These are phyloP conservation scores for Tephrocybe rancida DNA, from an alignment of 768 basidiomycete species.

Conservation along the genomic window DNA sequence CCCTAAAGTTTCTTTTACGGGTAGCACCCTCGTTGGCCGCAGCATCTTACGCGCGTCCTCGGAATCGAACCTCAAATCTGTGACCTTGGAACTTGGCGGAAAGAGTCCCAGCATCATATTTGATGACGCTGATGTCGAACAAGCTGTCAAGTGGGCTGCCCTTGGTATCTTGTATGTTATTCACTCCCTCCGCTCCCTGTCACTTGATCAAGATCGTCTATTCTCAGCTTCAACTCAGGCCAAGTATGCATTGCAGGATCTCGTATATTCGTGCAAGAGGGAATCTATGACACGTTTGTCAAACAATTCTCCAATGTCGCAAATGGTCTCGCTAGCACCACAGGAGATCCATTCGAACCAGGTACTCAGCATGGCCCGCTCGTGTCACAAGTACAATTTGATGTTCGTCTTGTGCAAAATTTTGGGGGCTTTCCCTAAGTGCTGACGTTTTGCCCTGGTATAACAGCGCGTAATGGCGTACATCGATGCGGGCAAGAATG, in stretches of 20 bases:
- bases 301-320: slow-evolving; percentile 51
- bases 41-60: slow-evolving; percentile 79
- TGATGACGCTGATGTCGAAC: slow-evolving; percentile 69
- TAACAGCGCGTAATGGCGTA: slow-evolving; percentile 66
- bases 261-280: slow-evolving; percentile 79
- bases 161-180: slow-evolving; percentile 65
- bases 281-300: slow-evolving; percentile 80
- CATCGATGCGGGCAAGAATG: slow-evolving; percentile 66
- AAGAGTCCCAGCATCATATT: slow-evolving; percentile 75
- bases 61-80: slow-evolving; percentile 80
- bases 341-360: slow-evolving; percentile 67
- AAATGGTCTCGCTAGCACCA: slow-evolving; percentile 39
- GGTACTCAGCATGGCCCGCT: slow-evolving; percentile 70
- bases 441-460: neutral
- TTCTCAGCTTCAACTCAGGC: slow-evolving; percentile 26
- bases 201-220: neutral
- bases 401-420: slow-evolving; percentile 35
- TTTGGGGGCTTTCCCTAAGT: neutral
- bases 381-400: slow-evolving; percentile 66
- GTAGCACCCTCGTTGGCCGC: slow-evolving; percentile 76
- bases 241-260: slow-evolving; percentile 84
- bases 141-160: slow-evolving; percentile 71
- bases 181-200: neutral
- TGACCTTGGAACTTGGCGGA: slow-evolving; percentile 81
- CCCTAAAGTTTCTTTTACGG: slow-evolving; percentile 83